Base-by-base conservation (phyloP, 2,329 filamentous ascomycete species). In the Raffaelea ambrosiae region DNA sequence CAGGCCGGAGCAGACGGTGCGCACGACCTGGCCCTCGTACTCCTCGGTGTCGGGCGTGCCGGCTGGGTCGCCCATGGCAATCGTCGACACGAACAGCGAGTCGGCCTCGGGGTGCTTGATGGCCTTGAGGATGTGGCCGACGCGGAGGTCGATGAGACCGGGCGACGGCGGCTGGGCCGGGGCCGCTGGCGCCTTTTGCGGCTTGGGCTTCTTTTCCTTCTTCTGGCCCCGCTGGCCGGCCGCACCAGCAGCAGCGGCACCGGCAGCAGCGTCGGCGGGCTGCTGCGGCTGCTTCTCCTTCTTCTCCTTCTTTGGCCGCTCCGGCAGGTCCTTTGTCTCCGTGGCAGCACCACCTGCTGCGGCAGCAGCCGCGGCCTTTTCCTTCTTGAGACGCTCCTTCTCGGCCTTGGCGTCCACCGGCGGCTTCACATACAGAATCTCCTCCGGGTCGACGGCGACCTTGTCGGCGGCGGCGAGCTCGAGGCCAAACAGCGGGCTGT, bases 51-150 rank as follows among this genome's bases (percentile, higher is more conserved):
- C 91, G 41, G 95, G 87, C 40, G 83, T 82, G 53, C 87, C 88
- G 5, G 88, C 76, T 51, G 84, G 75, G 67, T 98, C 93, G 55
- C 93, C 93, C 71, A 91, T 89, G 54, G 89, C 88, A 61, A 98
- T 95, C 47, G 90, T 97, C 53, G 87, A 94, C 52, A 98, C 93
- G 68, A 83, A 98, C 46, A 98, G 79, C 13, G 87, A 94, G 72
- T 98, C 93, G 55, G 93, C 93, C 60, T 98, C 94, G 47, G 93
- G 93, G 73, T 98, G 93, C 66, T 89, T 86, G 69, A 93, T 79
- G 45, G 90, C 90, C 70, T 96, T 95, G 61, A 98, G 83, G 59
- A 98, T 96, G 73, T 97, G 93, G 52, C 93, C 93, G 52, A 98
- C 91, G 54, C 93, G 84, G 45, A 98, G 83, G 65, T 98, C 93